Base-by-base conservation (phyloP, 73 alveolate genomes). In the Urostyla sp. region DNA sequence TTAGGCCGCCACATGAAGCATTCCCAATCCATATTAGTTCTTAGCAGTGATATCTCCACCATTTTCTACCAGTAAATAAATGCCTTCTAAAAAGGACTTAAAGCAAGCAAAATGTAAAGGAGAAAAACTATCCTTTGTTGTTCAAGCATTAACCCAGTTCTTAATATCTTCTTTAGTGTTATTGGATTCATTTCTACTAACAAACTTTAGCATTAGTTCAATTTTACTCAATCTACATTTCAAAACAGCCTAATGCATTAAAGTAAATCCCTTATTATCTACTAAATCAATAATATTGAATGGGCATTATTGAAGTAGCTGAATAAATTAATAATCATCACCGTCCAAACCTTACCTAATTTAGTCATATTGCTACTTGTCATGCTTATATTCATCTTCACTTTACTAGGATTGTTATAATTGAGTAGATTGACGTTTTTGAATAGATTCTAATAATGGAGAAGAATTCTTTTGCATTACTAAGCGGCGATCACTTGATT, bases 71-170 rank as follows among this genome's bases (percentile, higher is more conserved):
- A 75, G 54, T 16, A 31, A 1, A 16, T 57, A 10, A 31, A 55
- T 55, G 20, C 16, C 11, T 1, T 24, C 36, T 1, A 56, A 1
- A 38, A n/a, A n/a, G n/a, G n/a, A n/a, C n/a, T 63, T 69, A 30
- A 46, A 69, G 3, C 72, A 67, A n/a, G 83, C 83, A 48, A 69
- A 49, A 46, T 69, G 83, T 4, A 69, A 31, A 26, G 69, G 69
- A 3, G 83, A 24, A 40, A 46, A 69, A 1, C 83, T 16, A 53
- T 81, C 87, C 55, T 86, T 84, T 37, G 80, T 89, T 3, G 96
- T 84, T 67, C 26, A 83, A 51, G 57, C 81, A 85, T 54, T 87
- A 82, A 87, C 84, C 80, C 80, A 58, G 30, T 31, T n/a, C 74
- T 57, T 60, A 44, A 77, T 59, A 13, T 57, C 16, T 15, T 24